phyloP scores from a whole-genome alignment of 2,329 filamentous ascomycete species.

The Chrysoporthe puriensis region DNA sequence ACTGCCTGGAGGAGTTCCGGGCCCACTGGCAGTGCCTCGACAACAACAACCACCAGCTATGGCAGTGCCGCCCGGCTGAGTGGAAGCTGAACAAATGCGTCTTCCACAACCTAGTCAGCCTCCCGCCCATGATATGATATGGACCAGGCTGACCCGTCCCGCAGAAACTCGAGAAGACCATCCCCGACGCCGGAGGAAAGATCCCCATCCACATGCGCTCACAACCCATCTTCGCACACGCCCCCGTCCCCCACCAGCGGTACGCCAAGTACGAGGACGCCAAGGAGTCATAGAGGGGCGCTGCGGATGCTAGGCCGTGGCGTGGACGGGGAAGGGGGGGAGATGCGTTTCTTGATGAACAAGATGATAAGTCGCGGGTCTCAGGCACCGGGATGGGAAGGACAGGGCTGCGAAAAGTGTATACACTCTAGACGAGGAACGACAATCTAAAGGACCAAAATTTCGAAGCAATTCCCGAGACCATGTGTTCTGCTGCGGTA shows the following conservation, averaged over 20 bases:
- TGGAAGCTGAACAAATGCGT: slow-evolving; percentile 94
- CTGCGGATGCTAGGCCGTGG: not conserved
- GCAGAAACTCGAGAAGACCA: slow-evolving; percentile 79
- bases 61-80: slow-evolving; percentile 89
- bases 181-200: slow-evolving; percentile 73
- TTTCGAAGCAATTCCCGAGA: too few relatives aligned
- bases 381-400: not conserved
- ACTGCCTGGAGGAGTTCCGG: slow-evolving; percentile 89
- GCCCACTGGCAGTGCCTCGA: slow-evolving; percentile 95
- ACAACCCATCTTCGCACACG: slow-evolving; percentile 63
- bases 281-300: slow-evolving; percentile 10
- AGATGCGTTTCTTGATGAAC: slow-evolving; percentile 6
- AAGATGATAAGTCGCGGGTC: not conserved
- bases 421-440: slow-evolving; percentile 18
- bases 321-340: not conserved
- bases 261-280: slow-evolving; percentile 25
- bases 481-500: not conserved
- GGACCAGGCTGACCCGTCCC: not conserved
- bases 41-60: slow-evolving; percentile 96
- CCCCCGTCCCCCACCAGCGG: slow-evolving; percentile 40
- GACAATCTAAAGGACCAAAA: not conserved
- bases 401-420: slow-evolving; percentile 6
- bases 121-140: not conserved
- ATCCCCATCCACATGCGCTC: slow-evolving; percentile 75
- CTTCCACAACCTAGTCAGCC: slow-evolving; percentile 87